A percentile compares a stretch with the other conserved stretches of the same genome.
These are phyloP conservation scores for Glycine tomentella DNA, from an alignment of 306 rosid genomes.

Conservation along the genomic window DNA sequence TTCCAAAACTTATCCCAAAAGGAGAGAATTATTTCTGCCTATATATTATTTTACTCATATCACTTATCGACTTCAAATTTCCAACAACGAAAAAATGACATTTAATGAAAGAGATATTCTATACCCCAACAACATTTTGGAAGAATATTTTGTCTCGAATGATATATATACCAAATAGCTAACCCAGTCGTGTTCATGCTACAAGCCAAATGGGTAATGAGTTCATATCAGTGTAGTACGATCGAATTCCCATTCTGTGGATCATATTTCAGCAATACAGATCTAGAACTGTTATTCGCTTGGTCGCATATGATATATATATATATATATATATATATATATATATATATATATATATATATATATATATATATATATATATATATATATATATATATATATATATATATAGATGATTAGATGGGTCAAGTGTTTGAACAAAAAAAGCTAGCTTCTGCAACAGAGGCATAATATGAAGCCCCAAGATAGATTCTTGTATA, in stretches of 20 bases:
- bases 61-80: no score
- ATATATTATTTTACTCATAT: no score
- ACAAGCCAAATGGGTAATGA: background rate
- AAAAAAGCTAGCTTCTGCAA: background rate
- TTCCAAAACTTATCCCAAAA: no score
- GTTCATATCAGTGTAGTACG: background rate
- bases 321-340: no score
- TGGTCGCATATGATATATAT: background rate
- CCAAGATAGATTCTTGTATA: slow-evolving; percentile 18
- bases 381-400: background rate
- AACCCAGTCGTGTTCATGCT: background rate
- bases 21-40: no score
- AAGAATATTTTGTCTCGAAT: no score
- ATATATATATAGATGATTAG: background rate
- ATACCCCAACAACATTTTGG: background rate
- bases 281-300: slow-evolving; percentile 5
- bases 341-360: background rate
- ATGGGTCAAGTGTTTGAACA: background rate
- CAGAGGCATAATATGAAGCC: slow-evolving; percentile 6
- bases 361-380: background rate
- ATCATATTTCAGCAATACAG: slow-evolving; percentile 3
- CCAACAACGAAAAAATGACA: no score
- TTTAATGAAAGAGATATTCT: background rate
- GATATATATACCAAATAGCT: no score
- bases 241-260: slow-evolving; percentile 26